Base-by-base conservation (phyloP, 1,284 basidiomycete species). In the Coniferiporia sulphurascens region DNA sequence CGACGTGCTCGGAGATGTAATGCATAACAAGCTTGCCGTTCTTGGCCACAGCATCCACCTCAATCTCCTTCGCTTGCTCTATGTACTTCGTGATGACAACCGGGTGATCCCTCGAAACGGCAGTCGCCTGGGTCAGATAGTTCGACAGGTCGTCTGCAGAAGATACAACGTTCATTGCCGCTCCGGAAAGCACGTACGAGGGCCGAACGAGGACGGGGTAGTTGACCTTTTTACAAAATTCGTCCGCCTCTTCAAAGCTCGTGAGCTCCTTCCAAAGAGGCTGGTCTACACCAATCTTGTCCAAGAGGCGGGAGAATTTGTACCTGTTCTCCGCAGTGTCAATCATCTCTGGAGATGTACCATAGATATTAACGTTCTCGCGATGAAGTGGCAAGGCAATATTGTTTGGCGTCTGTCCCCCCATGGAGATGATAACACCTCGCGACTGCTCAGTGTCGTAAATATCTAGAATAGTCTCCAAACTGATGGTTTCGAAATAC, bases 31-130 rank as follows among this genome's bases (percentile, higher is more conserved):
- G 88, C 80, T 97, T 94, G 48, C 96, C 96, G 69, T 95, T 93
- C 75, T 90, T 91, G 55, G 97, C 97, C 48, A 99, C 87, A 22
- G 97, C 96, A 71, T 99, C 96, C 94, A 99, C 98, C 79, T 99
- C 97, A 67, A 98, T 99, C 77, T 99, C 97, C 81, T 99, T 98
- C 49, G 96, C 96, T 70, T 96, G 93, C 74, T 99, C 96, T 71
- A 99, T 97, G 77, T 98, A 99, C 76, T 98, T 98, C 65, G 93
- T 93, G 74, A 98, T 98, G 66, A 99, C 97, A 63, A 98, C 96
- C 1, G 97, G 96, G 71, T 98, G 91, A 56, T 98, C 96, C 60
- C 95, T 87, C 57, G 97, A 98, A 60, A 99, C 95, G 56, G 93
- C 94, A 12, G 95, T 89, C n/a, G 96, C 96, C 75, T 95, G 95